Percentiles rank a stretch among this genome's conserved stretches.
phyloP scores from a whole-genome alignment of 495 filamentous ascomycete genomes.

The Lasiosphaeria miniovina region DNA sequence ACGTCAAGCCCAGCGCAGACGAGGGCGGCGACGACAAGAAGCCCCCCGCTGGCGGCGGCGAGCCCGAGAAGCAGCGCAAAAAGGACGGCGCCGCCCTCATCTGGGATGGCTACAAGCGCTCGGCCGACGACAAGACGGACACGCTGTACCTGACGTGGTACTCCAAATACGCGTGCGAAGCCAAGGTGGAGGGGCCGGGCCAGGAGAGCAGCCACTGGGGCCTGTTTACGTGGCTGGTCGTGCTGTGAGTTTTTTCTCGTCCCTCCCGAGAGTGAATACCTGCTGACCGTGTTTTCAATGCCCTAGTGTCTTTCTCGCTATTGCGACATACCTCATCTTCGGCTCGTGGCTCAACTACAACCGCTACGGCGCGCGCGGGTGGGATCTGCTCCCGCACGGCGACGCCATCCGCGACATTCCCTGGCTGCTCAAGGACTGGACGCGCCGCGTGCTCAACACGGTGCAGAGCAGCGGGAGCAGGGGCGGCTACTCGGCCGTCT shows the following conservation, averaged over 20 bases:
- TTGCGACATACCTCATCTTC: slow-evolving; percentile 92
- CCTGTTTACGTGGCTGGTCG: slow-evolving; percentile 95
- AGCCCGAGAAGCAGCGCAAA: slow-evolving; percentile 44
- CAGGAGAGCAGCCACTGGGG: slow-evolving; percentile 63
- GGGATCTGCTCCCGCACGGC: slow-evolving; percentile 91
- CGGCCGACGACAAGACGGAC: slow-evolving; percentile 42
- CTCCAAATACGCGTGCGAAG: slow-evolving; percentile 81
- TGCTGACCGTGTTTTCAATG: no score
- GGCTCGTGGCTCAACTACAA: slow-evolving; percentile 99
- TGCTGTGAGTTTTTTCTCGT: slow-evolving; percentile 65
- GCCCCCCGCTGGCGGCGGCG: slow-evolving; percentile 30
- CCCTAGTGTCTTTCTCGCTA: slow-evolving; percentile 73
- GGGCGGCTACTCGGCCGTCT: slow-evolving; percentile 94
- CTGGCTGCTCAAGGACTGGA: slow-evolving; percentile 88
- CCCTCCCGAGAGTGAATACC: background rate
- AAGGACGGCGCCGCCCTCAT: slow-evolving; percentile 58
- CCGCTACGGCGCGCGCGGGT: slow-evolving; percentile 89
- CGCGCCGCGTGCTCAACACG: slow-evolving; percentile 71
- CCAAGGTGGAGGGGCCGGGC: slow-evolving; percentile 39
- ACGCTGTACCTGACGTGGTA: slow-evolving; percentile 74
- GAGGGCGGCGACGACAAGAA: slow-evolving; percentile 26
- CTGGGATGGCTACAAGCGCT: slow-evolving; percentile 67
- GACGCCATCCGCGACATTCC: slow-evolving; percentile 90
- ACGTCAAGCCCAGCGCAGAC: slow-evolving; percentile 27
- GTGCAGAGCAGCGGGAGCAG: slow-evolving; percentile 75